phyloP scores from a whole-genome alignment of 2,329 filamentous ascomycete species.

The Sporothrix protearum region DNA sequence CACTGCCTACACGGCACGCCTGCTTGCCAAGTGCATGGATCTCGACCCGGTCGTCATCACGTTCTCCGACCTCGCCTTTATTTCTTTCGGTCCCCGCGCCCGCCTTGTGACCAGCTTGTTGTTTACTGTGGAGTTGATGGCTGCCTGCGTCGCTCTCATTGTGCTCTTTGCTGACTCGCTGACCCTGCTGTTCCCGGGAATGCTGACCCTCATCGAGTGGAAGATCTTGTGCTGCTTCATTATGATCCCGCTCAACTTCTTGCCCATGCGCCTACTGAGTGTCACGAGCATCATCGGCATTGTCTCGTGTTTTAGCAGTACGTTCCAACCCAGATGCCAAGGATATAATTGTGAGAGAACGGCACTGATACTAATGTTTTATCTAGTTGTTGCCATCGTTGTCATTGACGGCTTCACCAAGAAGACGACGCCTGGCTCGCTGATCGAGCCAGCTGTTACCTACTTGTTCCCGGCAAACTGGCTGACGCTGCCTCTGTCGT shows the following conservation, averaged over 20 bases:
- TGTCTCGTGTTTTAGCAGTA: constrained; percentile 80
- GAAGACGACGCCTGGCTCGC: constrained; percentile 71
- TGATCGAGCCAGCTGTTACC: constrained; percentile 74
- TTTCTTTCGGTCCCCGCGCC: constrained; percentile 80
- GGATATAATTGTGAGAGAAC: too few species aligned
- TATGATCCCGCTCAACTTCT: constrained; percentile 76
- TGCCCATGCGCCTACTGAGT: constrained; percentile 78
- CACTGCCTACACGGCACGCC: constrained; percentile 80
- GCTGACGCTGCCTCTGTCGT: constrained; percentile 79
- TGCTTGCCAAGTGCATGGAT: constrained; percentile 85
- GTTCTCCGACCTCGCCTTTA: constrained; percentile 88
- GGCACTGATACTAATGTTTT: not conserved
- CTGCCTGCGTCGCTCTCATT: constrained; percentile 82
- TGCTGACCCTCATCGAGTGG: constrained; percentile 66
- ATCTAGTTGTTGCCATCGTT: constrained; percentile 75
- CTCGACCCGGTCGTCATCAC: constrained; percentile 82
- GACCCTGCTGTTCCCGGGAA: constrained; percentile 68
- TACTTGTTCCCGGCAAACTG: constrained; percentile 82
- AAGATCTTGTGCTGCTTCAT: constrained; percentile 79
- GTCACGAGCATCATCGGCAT: constrained; percentile 94
- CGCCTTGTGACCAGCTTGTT: constrained; percentile 78
- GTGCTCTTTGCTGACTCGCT: constrained; percentile 93
- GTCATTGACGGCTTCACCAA: constrained; percentile 85
- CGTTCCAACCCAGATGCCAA: constrained; percentile 40
- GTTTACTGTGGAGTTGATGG: constrained; percentile 83